Percentiles rank a stretch among this genome's conserved stretches.
phyloP scores from a whole-genome alignment of 2,329 filamentous ascomycete species.

The Exophiala mesophila region DNA sequence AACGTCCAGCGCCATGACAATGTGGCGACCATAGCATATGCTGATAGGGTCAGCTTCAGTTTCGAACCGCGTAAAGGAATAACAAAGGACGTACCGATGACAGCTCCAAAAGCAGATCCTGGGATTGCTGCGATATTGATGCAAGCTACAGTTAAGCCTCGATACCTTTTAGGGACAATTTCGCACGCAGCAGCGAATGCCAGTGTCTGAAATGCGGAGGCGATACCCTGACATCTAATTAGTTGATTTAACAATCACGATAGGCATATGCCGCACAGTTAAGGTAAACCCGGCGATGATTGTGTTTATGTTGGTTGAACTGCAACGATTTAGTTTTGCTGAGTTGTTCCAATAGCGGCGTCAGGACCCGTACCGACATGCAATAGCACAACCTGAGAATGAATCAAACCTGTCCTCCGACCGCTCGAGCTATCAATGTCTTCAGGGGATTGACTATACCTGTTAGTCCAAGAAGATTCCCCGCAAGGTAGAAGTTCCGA shows the following conservation, averaged over 20 bases:
- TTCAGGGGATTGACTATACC: background rate
- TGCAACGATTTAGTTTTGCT: background rate
- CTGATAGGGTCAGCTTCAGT: background rate
- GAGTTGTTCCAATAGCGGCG: background rate
- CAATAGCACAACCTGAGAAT: background rate
- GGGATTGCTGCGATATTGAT: slow-evolving; percentile 2
- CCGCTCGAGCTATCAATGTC: no score
- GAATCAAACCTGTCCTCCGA: no score
- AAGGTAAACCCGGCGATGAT: background rate
- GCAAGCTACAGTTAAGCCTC: background rate
- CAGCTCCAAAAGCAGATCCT: slow-evolving; percentile 4
- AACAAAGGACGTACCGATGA: slow-evolving; percentile 1
- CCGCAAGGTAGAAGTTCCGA: background rate
- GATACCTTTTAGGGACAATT: slow-evolving; percentile 5
- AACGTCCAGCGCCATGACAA: slow-evolving; percentile 14
- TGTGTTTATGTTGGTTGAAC: background rate
- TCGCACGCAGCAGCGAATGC: background rate
- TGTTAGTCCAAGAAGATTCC: background rate
- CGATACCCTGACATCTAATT: background rate
- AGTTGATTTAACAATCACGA: background rate
- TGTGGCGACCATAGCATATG: slow-evolving; percentile 6
- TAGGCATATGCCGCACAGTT: background rate
- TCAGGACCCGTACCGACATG: background rate
- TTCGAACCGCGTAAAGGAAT: background rate
- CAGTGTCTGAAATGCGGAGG: background rate